phyloP scores from a whole-genome alignment of 371 early-diverging fungal genomes.

The Coemansia sp. region DNA sequence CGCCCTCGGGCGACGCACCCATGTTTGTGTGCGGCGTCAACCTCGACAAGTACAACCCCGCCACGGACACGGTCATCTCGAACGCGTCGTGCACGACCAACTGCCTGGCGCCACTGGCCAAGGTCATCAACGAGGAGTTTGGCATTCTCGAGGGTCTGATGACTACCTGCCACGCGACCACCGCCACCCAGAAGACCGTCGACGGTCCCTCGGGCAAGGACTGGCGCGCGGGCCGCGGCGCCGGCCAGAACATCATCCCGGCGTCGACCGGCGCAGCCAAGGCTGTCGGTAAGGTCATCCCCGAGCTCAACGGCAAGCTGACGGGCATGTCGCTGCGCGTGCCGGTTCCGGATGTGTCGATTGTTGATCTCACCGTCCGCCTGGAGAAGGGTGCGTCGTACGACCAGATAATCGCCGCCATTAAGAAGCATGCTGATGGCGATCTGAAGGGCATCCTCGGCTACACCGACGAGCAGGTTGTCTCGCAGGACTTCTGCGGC shows the following conservation, averaged over 20 bases:
- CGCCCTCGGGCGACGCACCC: constrained; percentile 91
- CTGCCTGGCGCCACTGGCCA: constrained; percentile 99
- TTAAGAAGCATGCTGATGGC: constrained; percentile 75
- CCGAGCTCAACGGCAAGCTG: constrained; percentile 93
- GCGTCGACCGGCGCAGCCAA: constrained; percentile 99
- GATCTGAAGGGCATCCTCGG: constrained; percentile 92
- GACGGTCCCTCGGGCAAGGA: constrained; percentile 98
- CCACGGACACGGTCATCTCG: constrained; percentile 82
- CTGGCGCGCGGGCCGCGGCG: constrained; percentile 97
- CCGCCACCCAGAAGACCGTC: constrained; percentile 99
- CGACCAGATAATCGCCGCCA: constrained; percentile 81
- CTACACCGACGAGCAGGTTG: constrained; percentile 97
- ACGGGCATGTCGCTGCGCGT: constrained; percentile 99
- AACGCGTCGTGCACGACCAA: constrained; percentile 99
- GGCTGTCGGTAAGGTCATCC: constrained; percentile 99
- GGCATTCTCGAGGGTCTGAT: constrained; percentile 72
- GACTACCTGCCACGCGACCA: constrained; percentile 99
- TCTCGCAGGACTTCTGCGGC: constrained; percentile 96
- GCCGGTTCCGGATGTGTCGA: constrained; percentile 96
- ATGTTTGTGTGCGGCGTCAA: constrained; percentile 96
- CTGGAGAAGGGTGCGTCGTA: constrained; percentile 87
- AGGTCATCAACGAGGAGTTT: constrained; percentile 90
- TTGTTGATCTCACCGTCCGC: constrained; percentile 97
- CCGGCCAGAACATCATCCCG: constrained; percentile 99
- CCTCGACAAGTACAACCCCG: constrained; percentile 82